phyloP scores from a whole-genome alignment of 2,329 filamentous ascomycete genomes.

The Dothistroma pini region DNA sequence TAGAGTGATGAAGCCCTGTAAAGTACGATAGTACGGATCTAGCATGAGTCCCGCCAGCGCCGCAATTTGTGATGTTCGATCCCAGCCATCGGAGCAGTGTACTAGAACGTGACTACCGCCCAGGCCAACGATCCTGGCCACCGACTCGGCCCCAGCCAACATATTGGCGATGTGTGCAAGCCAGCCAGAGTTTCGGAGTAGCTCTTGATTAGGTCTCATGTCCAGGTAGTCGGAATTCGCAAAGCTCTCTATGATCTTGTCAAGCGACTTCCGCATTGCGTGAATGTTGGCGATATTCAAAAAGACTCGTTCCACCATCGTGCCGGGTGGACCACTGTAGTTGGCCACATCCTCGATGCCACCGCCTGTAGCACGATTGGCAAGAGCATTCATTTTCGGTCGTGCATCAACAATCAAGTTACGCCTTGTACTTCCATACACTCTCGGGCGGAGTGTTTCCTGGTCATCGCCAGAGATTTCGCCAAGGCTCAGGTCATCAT shows the following conservation, averaged over 20 bases:
- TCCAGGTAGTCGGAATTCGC: slow-evolving; percentile 89
- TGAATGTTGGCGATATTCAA: slow-evolving; percentile 98
- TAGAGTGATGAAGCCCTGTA: slow-evolving; percentile 90
- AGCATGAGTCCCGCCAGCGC: slow-evolving; percentile 84
- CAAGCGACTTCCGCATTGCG: slow-evolving; percentile 89
- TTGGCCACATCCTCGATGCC: slow-evolving; percentile 98
- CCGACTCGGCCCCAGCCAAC: slow-evolving; percentile 77
- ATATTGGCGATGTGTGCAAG: slow-evolving; percentile 82
- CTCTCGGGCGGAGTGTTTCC: slow-evolving; percentile 15
- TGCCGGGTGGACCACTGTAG: slow-evolving; percentile 74
- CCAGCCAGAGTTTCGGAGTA: slow-evolving; percentile 82
- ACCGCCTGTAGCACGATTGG: slow-evolving; percentile 88
- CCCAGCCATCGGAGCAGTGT: slow-evolving; percentile 98
- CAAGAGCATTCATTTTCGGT: slow-evolving; percentile 88
- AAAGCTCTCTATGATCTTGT: slow-evolving; percentile 80
- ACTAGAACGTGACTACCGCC: slow-evolving; percentile 94
- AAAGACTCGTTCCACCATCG: slow-evolving; percentile 65
- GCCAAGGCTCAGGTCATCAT: slow-evolving; percentile 19
- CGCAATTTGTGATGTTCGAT: slow-evolving; percentile 91
- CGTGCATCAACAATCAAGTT: slow-evolving; percentile 96
- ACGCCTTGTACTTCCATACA: slow-evolving; percentile 89
- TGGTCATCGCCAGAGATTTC: slow-evolving; percentile 15
- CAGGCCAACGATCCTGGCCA: slow-evolving; percentile 82
- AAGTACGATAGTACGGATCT: slow-evolving; percentile 89
- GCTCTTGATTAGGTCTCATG: slow-evolving; percentile 74